Percentiles rank a stretch among this genome's conserved stretches.
Evolutionary conservation across 2,329 filamentous ascomycete genomes (phyloP).

Genomic region (Colletotrichum musae): DNA sequence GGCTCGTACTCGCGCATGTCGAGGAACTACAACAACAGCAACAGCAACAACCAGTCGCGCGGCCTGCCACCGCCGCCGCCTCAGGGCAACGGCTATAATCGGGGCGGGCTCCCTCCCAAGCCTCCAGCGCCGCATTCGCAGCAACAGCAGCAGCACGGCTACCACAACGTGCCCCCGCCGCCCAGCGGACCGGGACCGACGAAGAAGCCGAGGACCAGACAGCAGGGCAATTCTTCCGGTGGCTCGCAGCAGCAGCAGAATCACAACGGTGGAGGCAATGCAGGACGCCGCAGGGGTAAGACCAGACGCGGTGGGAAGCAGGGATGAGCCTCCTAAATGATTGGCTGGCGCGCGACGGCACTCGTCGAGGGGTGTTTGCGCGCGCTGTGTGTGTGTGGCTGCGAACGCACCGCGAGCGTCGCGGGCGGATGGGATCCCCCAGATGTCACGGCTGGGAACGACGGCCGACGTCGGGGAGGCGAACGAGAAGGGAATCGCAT

Average conservation of each 20-base stretch:
- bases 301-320: conserved; percentile 41
- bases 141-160: conserved; percentile 33
- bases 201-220: conserved; percentile 34
- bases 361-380: not conserved
- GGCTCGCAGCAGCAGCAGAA: conserved; percentile 30
- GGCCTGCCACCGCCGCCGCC: conserved; percentile 5
- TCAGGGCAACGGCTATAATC: conserved; percentile 20
- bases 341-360: conserved; percentile 29
- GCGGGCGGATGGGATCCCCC: conserved; percentile 4
- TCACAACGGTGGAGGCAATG: conserved; percentile 23
- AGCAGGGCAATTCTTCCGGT: conserved; percentile 23
- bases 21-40: conserved; percentile 30
- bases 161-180: conserved; percentile 35
- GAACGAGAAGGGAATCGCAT: conserved; percentile 5
- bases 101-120: conserved; percentile 31
- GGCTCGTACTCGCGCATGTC: conserved; percentile 43
- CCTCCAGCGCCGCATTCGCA: conserved; percentile 36
- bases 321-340: conserved; percentile 21
- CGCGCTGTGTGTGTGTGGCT: not conserved
- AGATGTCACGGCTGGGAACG: conserved; percentile 10
- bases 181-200: conserved; percentile 33
- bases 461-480: conserved; percentile 12
- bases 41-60: conserved; percentile 27
- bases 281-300: conserved; percentile 35
- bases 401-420: conserved; percentile 1